phyloP scores from a whole-genome alignment of 1,284 basidiomycete species.

The Cryptococcus sp. region DNA sequence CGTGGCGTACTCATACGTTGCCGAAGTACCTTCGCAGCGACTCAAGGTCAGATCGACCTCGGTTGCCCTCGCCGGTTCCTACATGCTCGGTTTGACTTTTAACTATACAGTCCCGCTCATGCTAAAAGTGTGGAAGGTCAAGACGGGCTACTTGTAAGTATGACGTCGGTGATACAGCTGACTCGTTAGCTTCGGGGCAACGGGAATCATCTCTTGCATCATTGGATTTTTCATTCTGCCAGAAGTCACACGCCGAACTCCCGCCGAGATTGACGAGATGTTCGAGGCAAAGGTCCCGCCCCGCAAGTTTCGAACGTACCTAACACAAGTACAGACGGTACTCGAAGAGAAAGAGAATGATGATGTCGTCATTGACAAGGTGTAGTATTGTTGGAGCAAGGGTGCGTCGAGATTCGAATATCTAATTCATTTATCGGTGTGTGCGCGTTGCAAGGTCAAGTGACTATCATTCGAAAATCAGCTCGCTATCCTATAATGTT shows the following conservation, averaged over 20 bases:
- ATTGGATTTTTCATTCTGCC: conserved; percentile 38
- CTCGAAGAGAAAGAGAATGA: neutral
- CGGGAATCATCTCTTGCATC: conserved; percentile 4
- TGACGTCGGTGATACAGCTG: conserved; percentile 14
- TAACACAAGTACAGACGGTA: too few relatives aligned
- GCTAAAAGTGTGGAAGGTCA: conserved; percentile 28
- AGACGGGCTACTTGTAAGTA: conserved; percentile 28
- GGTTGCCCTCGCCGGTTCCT: conserved; percentile 21
- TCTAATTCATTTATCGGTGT: too few relatives aligned
- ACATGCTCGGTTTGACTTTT: conserved; percentile 15
- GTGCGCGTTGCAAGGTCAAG: too few relatives aligned
- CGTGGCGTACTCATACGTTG: conserved; percentile 28
- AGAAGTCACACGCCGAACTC: conserved; percentile 30
- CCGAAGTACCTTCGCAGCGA: conserved; percentile 29
- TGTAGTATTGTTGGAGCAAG: too few relatives aligned
- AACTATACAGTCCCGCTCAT: conserved; percentile 31
- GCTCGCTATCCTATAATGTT: too few relatives aligned
- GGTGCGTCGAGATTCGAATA: too few relatives aligned
- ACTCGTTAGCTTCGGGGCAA: neutral
- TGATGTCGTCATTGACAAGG: neutral
- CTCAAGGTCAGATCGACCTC: conserved; percentile 21
- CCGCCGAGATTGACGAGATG: conserved; percentile 41
- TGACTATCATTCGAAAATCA: too few relatives aligned
- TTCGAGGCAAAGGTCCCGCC: conserved; percentile 36
- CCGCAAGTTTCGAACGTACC: too few relatives aligned